These are phyloP conservation scores for Trametes cubensis DNA, from an alignment of 768 basidiomycete species.

Conservation along the genomic window DNA sequence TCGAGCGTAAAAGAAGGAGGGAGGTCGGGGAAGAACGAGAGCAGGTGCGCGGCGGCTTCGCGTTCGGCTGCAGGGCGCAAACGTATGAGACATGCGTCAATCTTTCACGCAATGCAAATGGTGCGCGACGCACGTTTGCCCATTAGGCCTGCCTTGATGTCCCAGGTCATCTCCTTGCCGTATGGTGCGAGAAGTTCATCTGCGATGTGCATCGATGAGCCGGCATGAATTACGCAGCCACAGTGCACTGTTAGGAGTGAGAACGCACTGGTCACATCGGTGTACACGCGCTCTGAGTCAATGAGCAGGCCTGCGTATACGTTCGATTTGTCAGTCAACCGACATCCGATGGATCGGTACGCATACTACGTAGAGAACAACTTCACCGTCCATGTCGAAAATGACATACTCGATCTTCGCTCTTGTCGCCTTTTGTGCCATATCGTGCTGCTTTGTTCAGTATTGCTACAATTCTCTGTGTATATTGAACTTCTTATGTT, in stretches of 20 bases:
- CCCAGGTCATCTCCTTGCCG: slow-evolving; percentile 83
- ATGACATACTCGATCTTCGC: slow-evolving; percentile 36
- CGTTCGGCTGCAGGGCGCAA: slow-evolving; percentile 53
- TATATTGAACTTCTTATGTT: neutral
- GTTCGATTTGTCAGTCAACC: neutral
- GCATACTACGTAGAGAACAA: neutral
- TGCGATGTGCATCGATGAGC: slow-evolving; percentile 30
- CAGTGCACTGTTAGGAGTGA: no score
- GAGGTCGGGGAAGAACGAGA: slow-evolving; percentile 78
- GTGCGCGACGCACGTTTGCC: slow-evolving; percentile 64
- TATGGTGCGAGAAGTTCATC: slow-evolving; percentile 73
- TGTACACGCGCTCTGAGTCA: slow-evolving; percentile 77
- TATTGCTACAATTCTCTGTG: neutral
- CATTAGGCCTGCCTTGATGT: slow-evolving; percentile 88
- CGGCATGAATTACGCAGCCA: no score
- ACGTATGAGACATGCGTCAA: neutral
- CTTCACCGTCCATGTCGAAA: slow-evolving; percentile 41
- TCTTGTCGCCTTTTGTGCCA: slow-evolving; percentile 5
- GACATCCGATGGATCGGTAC: neutral
- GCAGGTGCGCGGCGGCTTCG: slow-evolving; percentile 64
- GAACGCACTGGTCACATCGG: slow-evolving; percentile 71
- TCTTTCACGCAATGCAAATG: neutral
- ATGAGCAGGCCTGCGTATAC: slow-evolving; percentile 63
- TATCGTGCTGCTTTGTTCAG: neutral
- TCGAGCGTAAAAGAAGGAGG: slow-evolving; percentile 55